Evolutionary conservation across 192 early-diverging fungal genomes (phyloP).

Genomic region (Coemansia sp.): DNA sequence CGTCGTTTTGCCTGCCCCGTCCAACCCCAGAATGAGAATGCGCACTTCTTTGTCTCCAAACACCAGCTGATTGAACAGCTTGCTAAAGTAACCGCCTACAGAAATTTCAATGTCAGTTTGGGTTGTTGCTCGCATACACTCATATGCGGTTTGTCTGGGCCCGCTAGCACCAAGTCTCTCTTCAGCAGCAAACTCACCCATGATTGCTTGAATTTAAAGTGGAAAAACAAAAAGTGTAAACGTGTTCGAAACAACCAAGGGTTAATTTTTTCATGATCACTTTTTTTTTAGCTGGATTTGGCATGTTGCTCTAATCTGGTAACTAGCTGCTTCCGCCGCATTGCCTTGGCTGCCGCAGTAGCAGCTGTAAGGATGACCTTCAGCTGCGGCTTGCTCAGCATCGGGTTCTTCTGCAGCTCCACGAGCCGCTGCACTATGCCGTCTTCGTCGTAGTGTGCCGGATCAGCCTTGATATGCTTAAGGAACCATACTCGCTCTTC

Average conservation of each 20-base stretch:
- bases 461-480: conserved; percentile 51
- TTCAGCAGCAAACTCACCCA: neutral
- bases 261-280: conserved; percentile 4
- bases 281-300: neutral
- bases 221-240: neutral
- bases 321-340: conserved; percentile 51
- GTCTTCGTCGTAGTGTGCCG: conserved; percentile 49
- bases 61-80: conserved; percentile 55
- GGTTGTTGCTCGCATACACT: too few species aligned
- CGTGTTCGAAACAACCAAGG: neutral
- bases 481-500: conserved; percentile 47
- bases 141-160: too few species aligned
- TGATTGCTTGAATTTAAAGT: neutral
- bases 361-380: conserved; percentile 42
- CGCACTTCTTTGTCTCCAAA: conserved; percentile 96
- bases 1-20: conserved; percentile 96
- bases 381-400: conserved; percentile 37
- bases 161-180: too few species aligned
- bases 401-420: conserved; percentile 27
- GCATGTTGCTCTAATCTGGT: conserved; percentile 25
- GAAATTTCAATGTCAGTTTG: too few species aligned
- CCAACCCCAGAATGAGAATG: conserved; percentile 93
- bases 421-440: conserved; percentile 30
- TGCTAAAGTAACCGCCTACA: conserved; percentile 37
- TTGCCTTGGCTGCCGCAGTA: conserved; percentile 35